Evolutionary conservation across 257 asterid species (phyloP).

Genomic region (Petunia secreta): DNA sequence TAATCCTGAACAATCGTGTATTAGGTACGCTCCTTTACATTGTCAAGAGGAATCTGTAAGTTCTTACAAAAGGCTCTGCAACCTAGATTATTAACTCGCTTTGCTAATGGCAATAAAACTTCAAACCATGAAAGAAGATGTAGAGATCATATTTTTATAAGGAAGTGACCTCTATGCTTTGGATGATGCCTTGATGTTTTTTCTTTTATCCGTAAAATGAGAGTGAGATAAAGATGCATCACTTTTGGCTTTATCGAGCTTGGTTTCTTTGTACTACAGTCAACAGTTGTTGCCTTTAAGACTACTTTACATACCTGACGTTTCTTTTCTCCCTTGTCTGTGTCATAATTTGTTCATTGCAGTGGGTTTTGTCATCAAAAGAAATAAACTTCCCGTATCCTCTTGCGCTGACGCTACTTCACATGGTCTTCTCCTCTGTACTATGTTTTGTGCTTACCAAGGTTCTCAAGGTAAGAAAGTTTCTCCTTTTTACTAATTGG

Average conservation of each 20-base stretch:
- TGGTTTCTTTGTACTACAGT: neutral
- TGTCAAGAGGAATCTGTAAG: neutral
- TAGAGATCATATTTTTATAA: neutral
- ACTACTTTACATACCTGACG: neutral
- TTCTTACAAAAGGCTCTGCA: neutral
- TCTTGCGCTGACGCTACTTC: conserved; percentile 93
- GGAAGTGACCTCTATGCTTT: neutral
- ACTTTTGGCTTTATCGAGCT: neutral
- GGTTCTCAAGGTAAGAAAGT: conserved; percentile 70
- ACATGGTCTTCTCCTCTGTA: conserved; percentile 95
- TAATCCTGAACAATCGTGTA: neutral
- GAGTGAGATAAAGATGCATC: neutral
- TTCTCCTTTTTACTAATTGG: conserved; percentile 3
- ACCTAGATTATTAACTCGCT: neutral
- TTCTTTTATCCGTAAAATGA: neutral
- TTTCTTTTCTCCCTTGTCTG: neutral
- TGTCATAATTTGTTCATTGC: conserved; percentile 38
- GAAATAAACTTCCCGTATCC: conserved; percentile 96
- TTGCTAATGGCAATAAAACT: neutral
- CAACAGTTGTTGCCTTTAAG: conserved; percentile 3
- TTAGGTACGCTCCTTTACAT: neutral
- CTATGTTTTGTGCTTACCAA: conserved; percentile 82
- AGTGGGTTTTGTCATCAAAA: conserved; percentile 96
- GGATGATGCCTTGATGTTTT: neutral
- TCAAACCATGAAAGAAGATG: neutral